A percentile compares a stretch with the other conserved stretches of the same genome.
phyloP scores from a whole-genome alignment of 179 eudicot species.

The Sideroxylon spinosum region DNA sequence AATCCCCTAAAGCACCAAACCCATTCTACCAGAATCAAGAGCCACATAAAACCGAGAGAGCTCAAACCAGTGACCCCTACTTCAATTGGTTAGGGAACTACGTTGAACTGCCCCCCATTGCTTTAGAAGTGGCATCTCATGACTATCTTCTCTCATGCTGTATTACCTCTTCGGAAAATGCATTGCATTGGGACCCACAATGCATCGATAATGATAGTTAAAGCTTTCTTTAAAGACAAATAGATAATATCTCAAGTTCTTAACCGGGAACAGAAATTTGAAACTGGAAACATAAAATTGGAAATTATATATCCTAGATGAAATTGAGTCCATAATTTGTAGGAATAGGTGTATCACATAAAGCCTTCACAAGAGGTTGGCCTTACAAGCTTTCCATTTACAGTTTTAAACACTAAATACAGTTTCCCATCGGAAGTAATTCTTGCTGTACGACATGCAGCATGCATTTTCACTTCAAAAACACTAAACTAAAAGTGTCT shows the following conservation, averaged over 20 bases:
- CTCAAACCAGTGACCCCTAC: too few relatives aligned
- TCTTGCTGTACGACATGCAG: background rate
- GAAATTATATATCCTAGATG: background rate
- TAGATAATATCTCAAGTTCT: too few relatives aligned
- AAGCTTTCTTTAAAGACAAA: too few relatives aligned
- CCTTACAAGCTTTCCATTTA: background rate
- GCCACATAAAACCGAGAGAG: too few relatives aligned
- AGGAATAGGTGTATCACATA: background rate
- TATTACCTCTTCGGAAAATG: background rate
- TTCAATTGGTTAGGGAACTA: too few relatives aligned
- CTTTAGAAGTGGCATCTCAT: background rate
- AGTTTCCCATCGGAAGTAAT: background rate
- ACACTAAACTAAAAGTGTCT: background rate
- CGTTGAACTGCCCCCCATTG: too few relatives aligned
- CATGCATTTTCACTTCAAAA: background rate
- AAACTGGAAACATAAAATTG: background rate
- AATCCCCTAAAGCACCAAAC: too few relatives aligned
- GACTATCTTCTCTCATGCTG: background rate
- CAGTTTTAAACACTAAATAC: background rate
- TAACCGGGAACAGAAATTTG: slow-evolving; percentile 8
- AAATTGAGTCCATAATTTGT: background rate
- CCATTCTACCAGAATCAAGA: too few relatives aligned
- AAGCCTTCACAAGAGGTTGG: background rate
- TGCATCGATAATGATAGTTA: background rate
- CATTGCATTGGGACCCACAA: background rate